Percentiles rank a stretch among this genome's conserved stretches.
These are phyloP conservation scores for Trypanosoma mega DNA, from an alignment of 208 protist species.

Conservation along the genomic window DNA sequence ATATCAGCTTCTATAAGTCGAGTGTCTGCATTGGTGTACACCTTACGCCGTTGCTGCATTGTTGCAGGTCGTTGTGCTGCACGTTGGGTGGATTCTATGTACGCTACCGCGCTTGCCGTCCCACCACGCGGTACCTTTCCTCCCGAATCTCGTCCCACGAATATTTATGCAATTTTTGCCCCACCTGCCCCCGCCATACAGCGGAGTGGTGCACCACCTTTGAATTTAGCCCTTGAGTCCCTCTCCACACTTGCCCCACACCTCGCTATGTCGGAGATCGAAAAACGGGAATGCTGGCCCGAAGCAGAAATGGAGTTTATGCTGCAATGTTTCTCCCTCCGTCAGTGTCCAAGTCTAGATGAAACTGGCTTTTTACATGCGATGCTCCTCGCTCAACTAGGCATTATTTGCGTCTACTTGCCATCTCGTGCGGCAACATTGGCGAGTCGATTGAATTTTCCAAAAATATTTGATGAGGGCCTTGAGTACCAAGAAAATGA, in stretches of 20 bases:
- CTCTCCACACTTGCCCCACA: not conserved
- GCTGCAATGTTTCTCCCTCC: slow-evolving; percentile 40
- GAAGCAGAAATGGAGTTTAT: slow-evolving; percentile 45
- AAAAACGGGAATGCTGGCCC: slow-evolving; percentile 31
- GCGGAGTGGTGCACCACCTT: slow-evolving; percentile 8
- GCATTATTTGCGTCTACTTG: slow-evolving; percentile 37
- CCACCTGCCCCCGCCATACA: slow-evolving; percentile 17
- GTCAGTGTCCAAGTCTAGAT: slow-evolving; percentile 26
- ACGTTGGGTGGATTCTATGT: slow-evolving; percentile 51
- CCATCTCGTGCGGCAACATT: slow-evolving; percentile 1
- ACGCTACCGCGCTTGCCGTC: slow-evolving; percentile 31
- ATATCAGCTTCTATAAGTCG: slow-evolving; percentile 23
- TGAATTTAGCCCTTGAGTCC: slow-evolving; percentile 16
- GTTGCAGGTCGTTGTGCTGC: slow-evolving; percentile 15
- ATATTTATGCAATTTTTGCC: slow-evolving; percentile 24
- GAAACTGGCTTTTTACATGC: slow-evolving; percentile 44
- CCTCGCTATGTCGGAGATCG: not conserved
- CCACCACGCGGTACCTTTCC: slow-evolving; percentile 30
- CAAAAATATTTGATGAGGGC: no score
- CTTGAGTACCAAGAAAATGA: no score
- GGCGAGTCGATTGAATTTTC: slow-evolving; percentile 6
- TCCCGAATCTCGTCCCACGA: slow-evolving; percentile 12
- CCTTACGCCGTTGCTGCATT: slow-evolving; percentile 17
- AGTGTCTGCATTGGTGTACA: slow-evolving; percentile 14
- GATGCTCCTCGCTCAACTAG: slow-evolving; percentile 44